A percentile compares a stretch with the other conserved stretches of the same genome.
phyloP scores from a whole-genome alignment of 306 rosid species.

The Canavalia gladiata region DNA sequence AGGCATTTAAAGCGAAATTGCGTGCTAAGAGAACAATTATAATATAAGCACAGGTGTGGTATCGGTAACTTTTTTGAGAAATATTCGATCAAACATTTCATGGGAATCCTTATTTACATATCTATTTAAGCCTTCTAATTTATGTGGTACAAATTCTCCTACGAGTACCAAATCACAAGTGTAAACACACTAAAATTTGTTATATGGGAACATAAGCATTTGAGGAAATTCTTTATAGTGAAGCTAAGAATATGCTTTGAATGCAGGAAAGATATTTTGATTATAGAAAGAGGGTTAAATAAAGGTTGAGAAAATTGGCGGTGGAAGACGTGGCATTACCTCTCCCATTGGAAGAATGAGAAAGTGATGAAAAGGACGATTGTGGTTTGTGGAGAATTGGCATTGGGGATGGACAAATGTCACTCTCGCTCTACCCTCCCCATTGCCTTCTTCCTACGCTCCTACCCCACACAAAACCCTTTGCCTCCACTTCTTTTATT shows the following conservation, averaged over 20 bases:
- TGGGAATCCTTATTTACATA: neutral
- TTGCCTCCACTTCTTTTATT: constrained; percentile 33
- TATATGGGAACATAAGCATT: neutral
- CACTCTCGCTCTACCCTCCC: neutral
- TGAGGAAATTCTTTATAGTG: neutral
- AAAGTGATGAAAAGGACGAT: constrained; percentile 51
- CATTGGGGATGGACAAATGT: constrained; percentile 39
- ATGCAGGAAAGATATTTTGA: neutral
- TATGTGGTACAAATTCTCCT: neutral
- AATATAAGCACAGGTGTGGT: neutral
- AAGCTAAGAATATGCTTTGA: constrained; percentile 13
- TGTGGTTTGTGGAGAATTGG: constrained; percentile 58
- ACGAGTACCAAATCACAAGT: neutral
- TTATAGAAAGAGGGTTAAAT: neutral
- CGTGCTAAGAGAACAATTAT: neutral
- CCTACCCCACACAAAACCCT: neutral
- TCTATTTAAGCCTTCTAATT: neutral
- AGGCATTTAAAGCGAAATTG: too few species aligned
- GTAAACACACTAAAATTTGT: neutral
- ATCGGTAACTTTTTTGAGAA: neutral
- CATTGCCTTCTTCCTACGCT: neutral
- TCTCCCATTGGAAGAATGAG: constrained; percentile 54
- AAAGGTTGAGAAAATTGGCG: neutral
- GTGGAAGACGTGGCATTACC: constrained; percentile 58
- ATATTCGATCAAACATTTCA: neutral